These are phyloP conservation scores for Calonectria pteridis DNA, from an alignment of 2,329 filamentous ascomycete genomes.

Conservation along the genomic window DNA sequence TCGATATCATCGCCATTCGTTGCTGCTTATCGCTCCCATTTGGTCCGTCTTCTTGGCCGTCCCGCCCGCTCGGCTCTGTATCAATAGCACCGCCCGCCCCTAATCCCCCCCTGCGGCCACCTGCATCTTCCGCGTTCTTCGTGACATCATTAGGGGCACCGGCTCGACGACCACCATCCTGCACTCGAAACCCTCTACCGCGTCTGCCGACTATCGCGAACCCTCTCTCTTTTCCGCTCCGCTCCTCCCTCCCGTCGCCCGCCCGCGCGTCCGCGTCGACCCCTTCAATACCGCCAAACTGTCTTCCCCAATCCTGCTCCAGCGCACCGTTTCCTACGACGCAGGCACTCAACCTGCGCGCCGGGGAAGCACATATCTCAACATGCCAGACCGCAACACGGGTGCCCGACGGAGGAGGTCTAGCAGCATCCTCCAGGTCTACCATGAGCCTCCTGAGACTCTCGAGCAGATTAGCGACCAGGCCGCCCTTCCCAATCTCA, in stretches of 20 bases:
- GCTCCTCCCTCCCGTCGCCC: conserved; percentile 24
- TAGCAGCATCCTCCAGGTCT: conserved; percentile 92
- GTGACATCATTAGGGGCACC: conserved; percentile 48
- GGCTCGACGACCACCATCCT: conserved; percentile 22
- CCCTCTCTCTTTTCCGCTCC: conserved; percentile 25
- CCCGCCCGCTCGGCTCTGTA: conserved; percentile 37
- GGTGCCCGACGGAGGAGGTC: conserved; percentile 87
- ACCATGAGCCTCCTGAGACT: conserved; percentile 96
- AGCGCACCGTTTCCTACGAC: conserved; percentile 92
- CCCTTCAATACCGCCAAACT: conserved; percentile 87
- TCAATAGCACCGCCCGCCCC: conserved; percentile 22
- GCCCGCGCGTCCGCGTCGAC: conserved; percentile 30
- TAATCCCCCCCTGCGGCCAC: conserved; percentile 26
- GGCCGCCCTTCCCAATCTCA: conserved; percentile 92
- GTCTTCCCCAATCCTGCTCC: conserved; percentile 89
- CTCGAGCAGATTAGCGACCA: conserved; percentile 98
- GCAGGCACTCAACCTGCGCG: conserved; percentile 78
- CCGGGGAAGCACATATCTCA: conserved; percentile 70
- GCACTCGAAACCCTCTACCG: conserved; percentile 27
- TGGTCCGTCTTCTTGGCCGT: conserved; percentile 14
- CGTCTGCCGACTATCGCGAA: conserved; percentile 26
- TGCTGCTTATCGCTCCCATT: conserved; percentile 19
- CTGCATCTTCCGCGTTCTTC: conserved; percentile 37
- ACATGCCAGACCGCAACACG: conserved; percentile 68
- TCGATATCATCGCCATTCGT: conserved; percentile 28